Percentiles rank a stretch among this genome's conserved stretches.
Conservation (phyloP, 2,329 filamentous ascomycete species). For the Plectosphaerella sp. region DNA sequence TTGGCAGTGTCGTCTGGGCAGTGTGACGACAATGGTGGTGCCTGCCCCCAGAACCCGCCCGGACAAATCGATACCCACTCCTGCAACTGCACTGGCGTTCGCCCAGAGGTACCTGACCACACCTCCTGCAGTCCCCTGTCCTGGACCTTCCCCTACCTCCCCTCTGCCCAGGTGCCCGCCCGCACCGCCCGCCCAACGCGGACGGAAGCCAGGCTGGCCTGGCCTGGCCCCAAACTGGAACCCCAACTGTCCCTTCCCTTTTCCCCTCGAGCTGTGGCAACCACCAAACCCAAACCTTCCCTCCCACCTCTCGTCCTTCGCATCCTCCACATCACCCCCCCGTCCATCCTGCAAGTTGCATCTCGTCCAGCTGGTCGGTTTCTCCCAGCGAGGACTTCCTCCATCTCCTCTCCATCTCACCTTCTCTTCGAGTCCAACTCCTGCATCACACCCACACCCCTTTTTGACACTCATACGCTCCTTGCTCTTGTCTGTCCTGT, state of each 20-base stretch:
- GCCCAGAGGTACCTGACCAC: not conserved
- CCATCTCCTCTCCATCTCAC: conserved; percentile 9
- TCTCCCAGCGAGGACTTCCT: conserved; percentile 11
- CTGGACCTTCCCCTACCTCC: too few species aligned
- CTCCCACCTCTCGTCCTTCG: conserved; percentile 1
- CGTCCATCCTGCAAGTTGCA: conserved; percentile 1
- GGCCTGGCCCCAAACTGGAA: not conserved
- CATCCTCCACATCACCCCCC: conserved; percentile 8
- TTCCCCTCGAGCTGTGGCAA: conserved; percentile 2
- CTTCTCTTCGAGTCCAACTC: conserved; percentile 10
- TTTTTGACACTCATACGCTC: conserved; percentile 13
- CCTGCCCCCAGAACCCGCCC: not conserved
- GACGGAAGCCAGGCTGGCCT: not conserved
- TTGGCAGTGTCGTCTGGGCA: too few species aligned
- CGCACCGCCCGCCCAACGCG: too few species aligned
- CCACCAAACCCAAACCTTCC: conserved; percentile 2
- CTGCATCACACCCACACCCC: conserved; percentile 9
- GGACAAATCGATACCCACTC: not conserved
- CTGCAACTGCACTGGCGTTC: not conserved
- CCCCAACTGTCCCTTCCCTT: not conserved
- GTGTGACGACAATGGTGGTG: too few species aligned
- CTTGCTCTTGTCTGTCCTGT: conserved; percentile 10
- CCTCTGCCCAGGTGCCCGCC: too few species aligned
- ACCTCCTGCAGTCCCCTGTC: too few species aligned
- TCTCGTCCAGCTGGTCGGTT: conserved; percentile 9